Percentiles rank a stretch among this genome's conserved stretches.
Evolutionary conservation across 768 basidiomycete species (phyloP).

Genomic region (Tricholoma flavovirens): DNA sequence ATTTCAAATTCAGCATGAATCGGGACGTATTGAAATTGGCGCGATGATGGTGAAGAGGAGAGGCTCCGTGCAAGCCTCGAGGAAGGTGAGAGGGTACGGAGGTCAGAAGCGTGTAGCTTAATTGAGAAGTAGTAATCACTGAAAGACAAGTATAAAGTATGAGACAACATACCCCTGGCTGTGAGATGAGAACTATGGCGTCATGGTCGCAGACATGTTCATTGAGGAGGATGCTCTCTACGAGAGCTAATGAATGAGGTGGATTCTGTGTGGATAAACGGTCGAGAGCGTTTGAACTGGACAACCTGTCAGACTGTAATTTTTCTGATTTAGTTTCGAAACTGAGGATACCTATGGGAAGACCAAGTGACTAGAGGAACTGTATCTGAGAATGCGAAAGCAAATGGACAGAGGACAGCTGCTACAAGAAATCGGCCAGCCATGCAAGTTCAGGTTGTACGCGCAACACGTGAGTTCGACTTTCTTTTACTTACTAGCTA

Average conservation of each 20-base stretch:
- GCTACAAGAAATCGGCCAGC: slow-evolving; percentile 36
- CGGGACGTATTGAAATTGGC: slow-evolving; percentile 60
- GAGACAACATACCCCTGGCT: slow-evolving; percentile 55
- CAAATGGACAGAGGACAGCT: slow-evolving; percentile 40
- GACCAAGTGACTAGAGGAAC: slow-evolving; percentile 69
- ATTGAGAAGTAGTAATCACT: slow-evolving; percentile 3
- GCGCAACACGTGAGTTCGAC: not conserved
- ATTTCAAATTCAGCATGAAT: slow-evolving; percentile 22
- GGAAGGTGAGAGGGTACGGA: slow-evolving; percentile 51
- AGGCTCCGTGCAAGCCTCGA: slow-evolving; percentile 46
- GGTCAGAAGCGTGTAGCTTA: slow-evolving; percentile 74
- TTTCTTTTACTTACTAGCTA: not conserved
- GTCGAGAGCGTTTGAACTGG: slow-evolving; percentile 46
- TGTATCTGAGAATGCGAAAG: slow-evolving; percentile 56
- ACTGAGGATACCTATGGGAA: slow-evolving; percentile 45
- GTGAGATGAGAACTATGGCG: slow-evolving; percentile 62
- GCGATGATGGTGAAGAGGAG: slow-evolving; percentile 43
- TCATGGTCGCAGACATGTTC: slow-evolving; percentile 57
- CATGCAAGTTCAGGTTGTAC: slow-evolving; percentile 28
- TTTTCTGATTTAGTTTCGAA: slow-evolving; percentile 1
- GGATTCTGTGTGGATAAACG: slow-evolving; percentile 28
- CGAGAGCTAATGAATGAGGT: slow-evolving; percentile 28
- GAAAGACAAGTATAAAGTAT: not conserved
- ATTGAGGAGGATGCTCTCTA: slow-evolving; percentile 38
- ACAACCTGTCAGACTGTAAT: not conserved